Conservation (phyloP, 768 basidiomycete species). For the Boletus sp. region DNA sequence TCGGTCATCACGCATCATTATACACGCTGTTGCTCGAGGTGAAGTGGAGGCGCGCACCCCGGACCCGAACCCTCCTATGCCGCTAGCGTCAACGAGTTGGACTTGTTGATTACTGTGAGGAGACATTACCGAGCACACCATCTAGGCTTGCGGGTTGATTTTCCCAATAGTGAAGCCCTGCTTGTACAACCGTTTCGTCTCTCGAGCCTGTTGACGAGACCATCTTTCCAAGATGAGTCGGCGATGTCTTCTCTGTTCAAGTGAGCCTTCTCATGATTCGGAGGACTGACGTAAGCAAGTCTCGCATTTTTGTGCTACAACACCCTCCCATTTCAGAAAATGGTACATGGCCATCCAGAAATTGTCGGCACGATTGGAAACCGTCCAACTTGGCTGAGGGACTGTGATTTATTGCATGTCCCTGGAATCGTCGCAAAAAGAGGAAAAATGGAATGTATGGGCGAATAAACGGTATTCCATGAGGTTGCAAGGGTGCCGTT, state of each 20-base stretch:
- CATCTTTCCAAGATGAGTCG: background rate
- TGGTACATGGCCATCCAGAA: no score
- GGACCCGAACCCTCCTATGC: constrained; percentile 52
- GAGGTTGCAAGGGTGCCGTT: no score
- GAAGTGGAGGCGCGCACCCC: constrained; percentile 34
- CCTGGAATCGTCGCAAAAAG: no score
- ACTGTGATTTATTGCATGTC: no score
- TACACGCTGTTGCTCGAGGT: background rate
- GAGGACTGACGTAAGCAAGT: no score
- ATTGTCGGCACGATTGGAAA: no score
- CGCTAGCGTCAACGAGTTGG: constrained; percentile 10
- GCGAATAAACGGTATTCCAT: no score
- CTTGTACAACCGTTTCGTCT: constrained; percentile 54
- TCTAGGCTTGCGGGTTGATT: constrained; percentile 76
- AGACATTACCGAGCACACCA: constrained; percentile 73
- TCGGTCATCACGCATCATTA: background rate
- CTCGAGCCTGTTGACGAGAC: constrained; percentile 20
- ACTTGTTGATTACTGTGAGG: background rate
- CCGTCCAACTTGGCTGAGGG: no score
- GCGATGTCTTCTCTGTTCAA: background rate
- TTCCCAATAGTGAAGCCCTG: constrained; percentile 86
- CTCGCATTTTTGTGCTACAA: no score
- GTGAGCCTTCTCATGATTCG: no score
- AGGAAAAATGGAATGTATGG: no score
- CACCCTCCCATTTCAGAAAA: no score